These are phyloP conservation scores for Chlamydomonas sp. DNA, from an alignment of 139 green algal species.

Conservation along the genomic window DNA sequence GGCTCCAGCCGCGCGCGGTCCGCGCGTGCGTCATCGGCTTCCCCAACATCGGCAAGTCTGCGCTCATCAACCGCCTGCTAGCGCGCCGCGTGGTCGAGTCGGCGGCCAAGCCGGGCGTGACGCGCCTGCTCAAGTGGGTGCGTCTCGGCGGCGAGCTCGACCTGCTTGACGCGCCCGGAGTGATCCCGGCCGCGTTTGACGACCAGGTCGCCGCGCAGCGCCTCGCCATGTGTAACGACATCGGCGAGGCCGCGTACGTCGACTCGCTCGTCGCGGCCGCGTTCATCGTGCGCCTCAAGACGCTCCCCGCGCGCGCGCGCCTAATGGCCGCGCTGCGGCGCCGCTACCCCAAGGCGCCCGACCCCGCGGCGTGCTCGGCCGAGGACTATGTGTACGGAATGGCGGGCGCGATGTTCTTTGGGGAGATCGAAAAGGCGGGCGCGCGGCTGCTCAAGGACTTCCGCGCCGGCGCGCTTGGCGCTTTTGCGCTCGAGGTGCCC, in stretches of 20 bases:
- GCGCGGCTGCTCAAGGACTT: slow-evolving; percentile 55
- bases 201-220: slow-evolving; percentile 66
- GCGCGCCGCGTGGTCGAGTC: slow-evolving; percentile 46
- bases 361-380: slow-evolving; percentile 23
- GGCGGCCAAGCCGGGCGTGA: slow-evolving; percentile 86
- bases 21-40: slow-evolving; percentile 88
- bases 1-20: slow-evolving; percentile 63
- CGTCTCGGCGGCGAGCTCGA: slow-evolving; percentile 61
- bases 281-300: slow-evolving; percentile 49
- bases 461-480: slow-evolving; percentile 49
- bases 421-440: slow-evolving; percentile 76
- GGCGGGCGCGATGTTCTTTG: slow-evolving; percentile 64
- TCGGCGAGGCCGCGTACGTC: slow-evolving; percentile 90
- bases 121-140: slow-evolving; percentile 69
- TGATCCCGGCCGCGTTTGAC: slow-evolving; percentile 54
- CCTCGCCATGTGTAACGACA: slow-evolving; percentile 98
- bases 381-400: slow-evolving; percentile 70
- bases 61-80: slow-evolving; percentile 91
- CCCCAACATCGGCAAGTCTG: slow-evolving; percentile 96
- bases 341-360: slow-evolving; percentile 28
- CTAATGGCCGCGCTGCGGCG: background rate
- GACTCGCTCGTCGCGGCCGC: slow-evolving; percentile 59
- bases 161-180: slow-evolving; percentile 86
- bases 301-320: slow-evolving; percentile 37
- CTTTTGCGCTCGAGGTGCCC: slow-evolving; percentile 78